phyloP scores from a whole-genome alignment of 305 asterid species.

The Solanum hybrid region DNA sequence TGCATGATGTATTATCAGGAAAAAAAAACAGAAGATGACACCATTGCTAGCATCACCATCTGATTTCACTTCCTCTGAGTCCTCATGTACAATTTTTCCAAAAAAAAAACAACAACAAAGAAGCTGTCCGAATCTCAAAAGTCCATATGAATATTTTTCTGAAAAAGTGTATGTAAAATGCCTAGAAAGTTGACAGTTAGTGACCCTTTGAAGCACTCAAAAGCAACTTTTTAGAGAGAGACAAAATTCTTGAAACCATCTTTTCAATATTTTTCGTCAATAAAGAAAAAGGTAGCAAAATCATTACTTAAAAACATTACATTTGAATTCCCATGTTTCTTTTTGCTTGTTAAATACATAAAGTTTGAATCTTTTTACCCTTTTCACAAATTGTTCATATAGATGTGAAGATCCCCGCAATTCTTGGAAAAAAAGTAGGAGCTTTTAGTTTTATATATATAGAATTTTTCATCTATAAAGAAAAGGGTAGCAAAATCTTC shows the following conservation, averaged over 20 bases:
- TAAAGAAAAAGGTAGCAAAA: background rate
- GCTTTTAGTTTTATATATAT: background rate
- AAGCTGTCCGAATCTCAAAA: background rate
- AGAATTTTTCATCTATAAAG: conserved; percentile 10
- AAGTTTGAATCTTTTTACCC: conserved; percentile 14
- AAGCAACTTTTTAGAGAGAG: conserved; percentile 24
- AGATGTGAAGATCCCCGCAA: background rate
- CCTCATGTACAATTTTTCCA: background rate
- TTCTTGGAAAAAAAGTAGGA: background rate
- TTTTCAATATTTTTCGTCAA: conserved; percentile 23
- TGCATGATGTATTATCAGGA: background rate
- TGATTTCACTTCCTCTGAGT: conserved; percentile 21
- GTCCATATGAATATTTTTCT: background rate
- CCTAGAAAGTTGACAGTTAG: conserved; percentile 25
- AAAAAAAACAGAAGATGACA: conserved; percentile 3
- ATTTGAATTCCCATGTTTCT: conserved; percentile 18
- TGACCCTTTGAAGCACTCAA: conserved; percentile 37
- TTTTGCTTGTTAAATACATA: conserved; percentile 4
- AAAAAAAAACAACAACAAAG: background rate
- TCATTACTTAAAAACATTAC: background rate
- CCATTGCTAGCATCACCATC: conserved; percentile 21
- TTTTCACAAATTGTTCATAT: conserved; percentile 17
- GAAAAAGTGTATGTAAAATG: background rate
- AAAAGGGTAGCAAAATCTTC: background rate
- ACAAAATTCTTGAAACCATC: conserved; percentile 35